Evolutionary conservation across 495 filamentous ascomycete species (phyloP), one percentile per base, ranked within the genome.

Genomic region (Peziza echinospora): DNA sequence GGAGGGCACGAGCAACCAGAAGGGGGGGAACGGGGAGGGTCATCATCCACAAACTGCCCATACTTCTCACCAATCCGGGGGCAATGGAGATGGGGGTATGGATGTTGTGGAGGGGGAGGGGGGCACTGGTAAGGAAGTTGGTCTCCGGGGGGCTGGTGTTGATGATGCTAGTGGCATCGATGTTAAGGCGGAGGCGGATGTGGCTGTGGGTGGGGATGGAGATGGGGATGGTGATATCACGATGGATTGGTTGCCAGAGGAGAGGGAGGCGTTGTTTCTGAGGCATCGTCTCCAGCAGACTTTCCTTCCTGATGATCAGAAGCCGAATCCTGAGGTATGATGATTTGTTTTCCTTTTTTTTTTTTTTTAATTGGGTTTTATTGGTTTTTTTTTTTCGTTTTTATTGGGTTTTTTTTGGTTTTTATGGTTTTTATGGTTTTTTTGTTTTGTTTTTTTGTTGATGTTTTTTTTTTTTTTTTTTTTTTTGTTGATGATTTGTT

Each of bases 131-230:
- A 21, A 47, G 13, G 19, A 13, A 37, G 13, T 5, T 4, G 19
- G 19, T 37, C 13, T 37, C 6, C n/a, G n/a, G n/a, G n/a, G n/a
- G n/a, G 3, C 13, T 7, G 30, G 30, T 13, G 30, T 37, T 17
- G 28, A 25, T 41, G 13, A 17, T 41, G 28, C 41, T 42, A 21
- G 26, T 5, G 43, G 26, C 43, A 9, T 24, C 23, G 44, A 60
- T 50, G 45, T 45, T 6, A 13, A 44, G 26, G 16, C 55, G 51
- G 13, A 43, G n/a, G n/a, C n/a, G n/a, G n/a, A n/a, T n/a, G n/a
- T n/a, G n/a, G 45, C 3, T 44, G 22, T 59, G 46, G 28, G 49
- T 53, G 7, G 47, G 50, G 26, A 50, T 51, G 40, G 55, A 53
- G 42, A 49, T 43, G 17, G 54, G 45, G 46, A 59, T 28, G 23